phyloP scores from a whole-genome alignment of 306 rosid genomes.

The Cicer bijugum region DNA sequence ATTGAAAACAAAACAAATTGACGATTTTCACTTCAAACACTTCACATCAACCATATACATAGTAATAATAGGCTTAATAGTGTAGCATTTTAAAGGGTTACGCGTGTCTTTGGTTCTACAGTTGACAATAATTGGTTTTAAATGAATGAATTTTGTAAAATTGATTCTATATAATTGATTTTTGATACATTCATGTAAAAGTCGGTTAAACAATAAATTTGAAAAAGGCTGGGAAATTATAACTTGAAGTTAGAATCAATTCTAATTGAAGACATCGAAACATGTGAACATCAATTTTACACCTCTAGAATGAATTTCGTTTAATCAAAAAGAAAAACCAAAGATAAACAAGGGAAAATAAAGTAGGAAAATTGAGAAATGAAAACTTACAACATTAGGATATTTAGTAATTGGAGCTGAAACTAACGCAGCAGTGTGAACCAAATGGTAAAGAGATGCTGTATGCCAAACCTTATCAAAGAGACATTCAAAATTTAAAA shows the following conservation, averaged over 20 bases:
- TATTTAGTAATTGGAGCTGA: slow-evolving; percentile 74
- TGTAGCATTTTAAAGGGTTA: background rate
- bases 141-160: too few relatives aligned
- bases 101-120: too few relatives aligned
- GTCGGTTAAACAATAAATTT: too few relatives aligned
- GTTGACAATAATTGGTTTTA: too few relatives aligned
- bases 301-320: too few relatives aligned
- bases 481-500: background rate
- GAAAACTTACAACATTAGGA: slow-evolving; percentile 77
- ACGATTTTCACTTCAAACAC: slow-evolving; percentile 1
- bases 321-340: too few relatives aligned
- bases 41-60: background rate
- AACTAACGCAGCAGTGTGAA: slow-evolving; percentile 86
- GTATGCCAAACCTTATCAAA: slow-evolving; percentile 87
- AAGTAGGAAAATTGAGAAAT: slow-evolving; percentile 1
- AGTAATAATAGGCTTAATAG: background rate
- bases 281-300: too few relatives aligned
- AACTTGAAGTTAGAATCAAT: too few relatives aligned
- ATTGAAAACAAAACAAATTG: background rate
- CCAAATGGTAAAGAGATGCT: slow-evolving; percentile 91
- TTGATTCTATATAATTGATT: too few relatives aligned
- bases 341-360: background rate
- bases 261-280: too few relatives aligned
- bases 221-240: too few relatives aligned
- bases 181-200: too few relatives aligned